Conservation (phyloP, 345 rosid genomes). For the Citrus inodora region DNA sequence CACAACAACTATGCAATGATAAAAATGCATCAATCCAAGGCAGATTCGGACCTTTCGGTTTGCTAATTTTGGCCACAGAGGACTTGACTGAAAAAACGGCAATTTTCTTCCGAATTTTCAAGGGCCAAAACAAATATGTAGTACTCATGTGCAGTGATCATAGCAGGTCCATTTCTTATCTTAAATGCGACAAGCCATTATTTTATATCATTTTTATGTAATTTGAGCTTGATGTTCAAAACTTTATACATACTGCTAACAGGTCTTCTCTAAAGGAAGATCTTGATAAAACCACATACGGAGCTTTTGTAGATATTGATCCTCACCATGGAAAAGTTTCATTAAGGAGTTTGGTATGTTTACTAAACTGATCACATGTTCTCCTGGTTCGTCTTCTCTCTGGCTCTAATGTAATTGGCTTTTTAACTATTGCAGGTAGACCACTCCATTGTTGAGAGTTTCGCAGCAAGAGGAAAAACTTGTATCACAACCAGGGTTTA, state of each 20-base stretch:
- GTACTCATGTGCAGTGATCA: constrained; percentile 66
- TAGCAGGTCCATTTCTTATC: constrained; percentile 30
- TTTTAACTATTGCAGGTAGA: constrained; percentile 33
- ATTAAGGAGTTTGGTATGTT: constrained; percentile 52
- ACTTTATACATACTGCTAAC: background rate
- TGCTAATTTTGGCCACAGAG: constrained; percentile 51
- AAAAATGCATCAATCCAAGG: constrained; percentile 30
- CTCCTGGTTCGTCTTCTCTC: background rate
- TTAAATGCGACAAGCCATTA: background rate
- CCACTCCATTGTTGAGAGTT: constrained; percentile 50
- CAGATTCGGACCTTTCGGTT: constrained; percentile 59
- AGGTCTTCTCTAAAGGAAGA: constrained; percentile 49
- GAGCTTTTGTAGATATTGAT: constrained; percentile 43
- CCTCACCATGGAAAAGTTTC: constrained; percentile 41
- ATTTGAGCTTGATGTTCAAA: background rate
- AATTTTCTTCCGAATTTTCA: constrained; percentile 53
- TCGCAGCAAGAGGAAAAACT: constrained; percentile 48
- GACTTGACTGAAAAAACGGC: constrained; percentile 60
- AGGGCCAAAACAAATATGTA: constrained; percentile 20
- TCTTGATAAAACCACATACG: constrained; percentile 31
- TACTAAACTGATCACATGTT: background rate
- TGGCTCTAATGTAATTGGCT: background rate
- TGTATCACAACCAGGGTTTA: constrained; percentile 65
- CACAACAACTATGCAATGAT: constrained; percentile 40
- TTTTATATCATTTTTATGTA: background rate